A percentile compares a stretch with the other conserved stretches of the same genome.
Conservation (phyloP, 2,329 filamentous ascomycete genomes). For the Aspergillus caelatus region DNA sequence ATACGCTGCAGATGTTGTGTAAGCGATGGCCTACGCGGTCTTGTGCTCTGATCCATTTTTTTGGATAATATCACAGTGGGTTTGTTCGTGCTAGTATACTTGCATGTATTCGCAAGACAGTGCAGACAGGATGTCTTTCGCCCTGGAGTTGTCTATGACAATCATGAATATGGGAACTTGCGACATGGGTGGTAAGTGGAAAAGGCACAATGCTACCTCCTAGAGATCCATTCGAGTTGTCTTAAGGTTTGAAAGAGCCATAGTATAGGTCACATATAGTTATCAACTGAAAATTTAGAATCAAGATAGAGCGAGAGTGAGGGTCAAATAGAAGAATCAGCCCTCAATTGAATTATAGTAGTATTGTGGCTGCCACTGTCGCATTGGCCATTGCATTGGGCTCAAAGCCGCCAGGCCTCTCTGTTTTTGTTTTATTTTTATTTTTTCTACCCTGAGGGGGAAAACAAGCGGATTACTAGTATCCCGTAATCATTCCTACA, state of each 20-base stretch:
- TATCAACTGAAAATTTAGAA: neutral
- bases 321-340: neutral
- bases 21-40: conserved; percentile 25
- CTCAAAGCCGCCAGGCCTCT: neutral
- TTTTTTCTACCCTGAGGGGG: neutral
- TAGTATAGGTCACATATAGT: neutral
- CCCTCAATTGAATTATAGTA: neutral
- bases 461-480: neutral
- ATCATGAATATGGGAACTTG: neutral
- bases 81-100: neutral
- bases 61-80: neutral
- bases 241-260: neutral
- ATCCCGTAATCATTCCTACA: neutral
- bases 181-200: too few relatives aligned
- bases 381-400: neutral
- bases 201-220: neutral
- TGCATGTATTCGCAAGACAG: neutral
- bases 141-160: neutral
- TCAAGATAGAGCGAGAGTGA: neutral
- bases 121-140: neutral
- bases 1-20: conserved; percentile 27
- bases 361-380: neutral
- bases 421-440: neutral
- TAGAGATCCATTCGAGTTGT: neutral
- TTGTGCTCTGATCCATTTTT: conserved; percentile 14